Base-by-base conservation (phyloP, 257 asterid species). In the Solanum piurae region DNA sequence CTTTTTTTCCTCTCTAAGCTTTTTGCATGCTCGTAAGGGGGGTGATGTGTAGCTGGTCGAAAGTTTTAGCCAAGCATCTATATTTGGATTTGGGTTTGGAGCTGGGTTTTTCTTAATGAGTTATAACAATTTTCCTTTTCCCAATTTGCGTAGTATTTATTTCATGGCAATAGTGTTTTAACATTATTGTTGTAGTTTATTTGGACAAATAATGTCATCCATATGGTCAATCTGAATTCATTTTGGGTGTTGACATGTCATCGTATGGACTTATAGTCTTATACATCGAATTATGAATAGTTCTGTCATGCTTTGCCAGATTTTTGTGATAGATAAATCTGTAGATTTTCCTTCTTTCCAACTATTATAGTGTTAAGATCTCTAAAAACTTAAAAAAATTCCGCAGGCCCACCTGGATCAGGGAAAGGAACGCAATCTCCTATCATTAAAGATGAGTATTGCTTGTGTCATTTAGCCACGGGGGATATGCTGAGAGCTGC, bases 401-500 rank as follows among this genome's bases (percentile, higher is more conserved):
- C 18, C 4, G 46, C 93, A 95, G 99, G 99, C 82, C 99, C 99
- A 88, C 99, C 99, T 18, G 99, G 99, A 82, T 96, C 98, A 7
- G 99, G 98, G 25, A 96, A 96, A 91, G 99, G 99, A 85, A 97
- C 99, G 13, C 99, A 97, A 84, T 95, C 99, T 38, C 99, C 99
- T 44, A 77, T 95, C 75, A 92, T 97, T 71, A 97, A 97, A 92
- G 99, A 97, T 37, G 99, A 97, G 64, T 97, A 87, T 83, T 97
- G 99, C 90, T 89, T 97, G 69, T 97, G 99, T 93, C 99, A 97
- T 92, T 90, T 97, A 90, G 99, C 99, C 62, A 97, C 99, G 13
- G 99, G 99, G 20, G 99, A 97, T 91, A 97, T 97, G 99, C 94
- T 97, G 89, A 93, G 99, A 91, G 98, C 99, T 90, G 98, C 99